Base-by-base conservation (phyloP, 2,329 filamentous ascomycete species). In the Arthrobotrys iridis region DNA sequence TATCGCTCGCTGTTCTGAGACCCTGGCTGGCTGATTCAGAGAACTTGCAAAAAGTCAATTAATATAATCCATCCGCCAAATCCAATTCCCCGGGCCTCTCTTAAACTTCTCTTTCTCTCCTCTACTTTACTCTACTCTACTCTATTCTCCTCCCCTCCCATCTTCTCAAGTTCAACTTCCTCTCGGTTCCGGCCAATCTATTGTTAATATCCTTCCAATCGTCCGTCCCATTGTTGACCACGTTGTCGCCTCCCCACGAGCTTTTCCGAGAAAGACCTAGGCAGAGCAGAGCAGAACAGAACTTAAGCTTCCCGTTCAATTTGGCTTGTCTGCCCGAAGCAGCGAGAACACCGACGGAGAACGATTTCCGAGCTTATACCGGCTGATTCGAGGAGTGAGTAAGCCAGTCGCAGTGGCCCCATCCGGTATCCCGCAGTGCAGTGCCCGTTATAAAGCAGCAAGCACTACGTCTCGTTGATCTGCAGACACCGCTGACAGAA, bases 351-450 rank as follows among this genome's bases (percentile, higher is more conserved):
- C 24, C 46, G n/a, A 33, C n/a, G 2, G 4, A 10, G 35, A 40
- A 10, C 26, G 5, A 5, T 50, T 50, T 18, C 11, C 46, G 24
- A 50, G 46, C 46, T 13, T 50, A 13, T 35, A 8, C 43, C 59
- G 45, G 45, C 45, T 30, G 45, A 64, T 52, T 64, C 33, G 43
- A 58, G 43, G n/a, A n/a, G n/a, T n/a, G n/a, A 64, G 59, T 52
- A 64, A 28, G 45, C 4, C 10, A 33, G 10, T 33, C 28, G 10
- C 28, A n/a, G n/a, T n/a, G n/a, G n/a, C n/a, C n/a, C n/a, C n/a
- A n/a, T n/a, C n/a, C n/a, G n/a, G n/a, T n/a, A n/a, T n/a, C n/a
- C n/a, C n/a, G n/a, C n/a, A n/a, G n/a, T n/a, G n/a, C n/a, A n/a
- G n/a, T n/a, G n/a, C n/a, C n/a, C n/a, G n/a, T n/a, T n/a, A n/a